Evolutionary conservation across 306 rosid genomes (phyloP), one percentile per base, ranked within the genome.

Genomic region (Corylus heterophylla): DNA sequence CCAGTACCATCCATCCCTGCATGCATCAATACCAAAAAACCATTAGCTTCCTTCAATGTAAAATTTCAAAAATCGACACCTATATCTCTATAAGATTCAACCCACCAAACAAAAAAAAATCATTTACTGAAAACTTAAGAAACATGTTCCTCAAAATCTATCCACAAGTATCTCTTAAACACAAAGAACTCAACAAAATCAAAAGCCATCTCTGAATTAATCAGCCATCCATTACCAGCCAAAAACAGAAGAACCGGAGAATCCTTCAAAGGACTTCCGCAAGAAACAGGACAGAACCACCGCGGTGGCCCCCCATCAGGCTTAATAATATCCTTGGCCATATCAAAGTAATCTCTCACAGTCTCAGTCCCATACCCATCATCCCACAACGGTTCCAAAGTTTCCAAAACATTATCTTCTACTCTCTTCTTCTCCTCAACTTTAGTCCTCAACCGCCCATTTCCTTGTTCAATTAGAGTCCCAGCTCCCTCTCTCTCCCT

Each of bases 1-100:
- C 98, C 98, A 71, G 97, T 95, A 67, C 98, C 95, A 85, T 92
- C 98, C 77, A 91, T 45, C 77, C 98, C 98, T 92, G 92, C 79
- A 77, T 9, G 29, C 72, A 72, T 69, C 71, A 86, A 73, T 56
- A 47, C 55, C 78, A 80, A 83, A 77, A 51, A 45, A 72, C 37
- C 50, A 39, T 16, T 62, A 78, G 42, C 76, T 54, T 4, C 51
- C 66, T 76, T 78, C 71, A 56, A 50, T 69, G 54, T 67, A 54
- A 20, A 74, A 56, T 35, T 20, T 64, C 39, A 56, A 54, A 62
- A 42, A 68, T 22, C 22, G 31, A 20, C 27, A 42, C 35, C 48
- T 17, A 74, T 11, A 64, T 39, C 25, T 61, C n/a, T 37, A 31
- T 47, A 71, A 71, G 54, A 37, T 51, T 50, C 12, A 39, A 37